Conservation (phyloP, 2,329 filamentous ascomycete genomes). For the Colletotrichum higginsianum region DNA sequence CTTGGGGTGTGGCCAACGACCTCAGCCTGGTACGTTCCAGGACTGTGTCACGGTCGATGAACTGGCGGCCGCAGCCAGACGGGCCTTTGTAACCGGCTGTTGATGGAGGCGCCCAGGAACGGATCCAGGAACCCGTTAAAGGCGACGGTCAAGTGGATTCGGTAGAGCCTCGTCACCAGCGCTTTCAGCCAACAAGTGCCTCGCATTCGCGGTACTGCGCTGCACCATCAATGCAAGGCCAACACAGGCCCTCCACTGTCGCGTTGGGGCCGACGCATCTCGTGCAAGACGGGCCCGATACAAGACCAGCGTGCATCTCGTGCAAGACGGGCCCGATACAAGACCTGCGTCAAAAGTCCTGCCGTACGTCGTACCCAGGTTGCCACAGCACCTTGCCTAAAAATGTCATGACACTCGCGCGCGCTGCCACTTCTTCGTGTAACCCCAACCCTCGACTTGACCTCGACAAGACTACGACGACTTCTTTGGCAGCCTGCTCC, state of each 20-base stretch:
- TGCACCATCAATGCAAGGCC: constrained; percentile 28
- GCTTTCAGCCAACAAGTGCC: not conserved
- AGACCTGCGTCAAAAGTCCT: constrained; percentile 36
- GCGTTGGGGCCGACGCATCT: constrained; percentile 17
- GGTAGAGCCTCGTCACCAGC: constrained; percentile 4
- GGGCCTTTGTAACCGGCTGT: constrained; percentile 7
- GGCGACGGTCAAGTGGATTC: not conserved
- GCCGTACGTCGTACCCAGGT: constrained; percentile 4
- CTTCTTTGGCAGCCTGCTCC: constrained; percentile 20
- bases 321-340: constrained; percentile 37
- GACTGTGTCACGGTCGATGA: not conserved
- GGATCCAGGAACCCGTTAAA: constrained; percentile 19
- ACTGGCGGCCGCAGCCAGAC: not conserved
- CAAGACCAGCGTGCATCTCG: constrained; percentile 27
- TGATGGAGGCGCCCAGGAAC: constrained; percentile 23
- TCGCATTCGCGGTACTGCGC: constrained; percentile 27
- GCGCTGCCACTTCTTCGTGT: constrained; percentile 18
- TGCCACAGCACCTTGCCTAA: not conserved
- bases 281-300: constrained; percentile 37
- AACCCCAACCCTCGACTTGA: constrained; percentile 26
- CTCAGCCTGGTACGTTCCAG: constrained; percentile 14
- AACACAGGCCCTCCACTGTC: constrained; percentile 32
- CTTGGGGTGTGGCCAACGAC: not conserved
- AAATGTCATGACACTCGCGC: not conserved
- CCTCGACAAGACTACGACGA: not conserved